Base-by-base conservation (phyloP, 192 early-diverging fungal species). In the Dimargaris verticillata region DNA sequence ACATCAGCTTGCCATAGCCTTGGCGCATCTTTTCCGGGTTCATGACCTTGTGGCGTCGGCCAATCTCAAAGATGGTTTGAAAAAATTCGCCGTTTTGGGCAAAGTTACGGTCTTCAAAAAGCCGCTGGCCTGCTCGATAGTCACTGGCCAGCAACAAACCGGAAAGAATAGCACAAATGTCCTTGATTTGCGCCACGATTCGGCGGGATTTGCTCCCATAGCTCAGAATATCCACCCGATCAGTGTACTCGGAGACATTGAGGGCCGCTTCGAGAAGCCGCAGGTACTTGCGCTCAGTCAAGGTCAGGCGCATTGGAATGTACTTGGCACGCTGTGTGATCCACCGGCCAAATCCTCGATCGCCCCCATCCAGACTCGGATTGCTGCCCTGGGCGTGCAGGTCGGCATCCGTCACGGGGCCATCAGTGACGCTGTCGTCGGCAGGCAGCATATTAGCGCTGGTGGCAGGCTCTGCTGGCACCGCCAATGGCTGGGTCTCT, bases 1-100 rank as follows among this genome's bases (percentile, higher is more conserved):
- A 95, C 79, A 96, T 85, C 53, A 98, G 74, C 69, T 98, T 98
- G 50, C 95, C 95, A 68, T 98, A 98, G 25, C 88, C 88, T 60
- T 79, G 74, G 59, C 95, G 78, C 92, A 98, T 96, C 70, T 93
- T 92, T 66, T 98, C 95, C 0, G 95, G 95, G 64, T 91, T 88
- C 85, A 87, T 88, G 66, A 89, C 86, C 72, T 91, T 91, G 68
- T 91, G 85, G 53, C 89, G 80, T 60, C 89, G 76, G 26, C 79
- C 79, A 29, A 80, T 74, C 69, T 80, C 79, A 61, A 80, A 80
- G 20, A 91, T 77, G 42, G 72, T 74, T 61, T 87, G 84, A 68
- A 81, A 91, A 50, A 89, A 89, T 41, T 83, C 81, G 44, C 82
- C 82, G 67, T 91, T 89, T 41, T 86, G 81, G 49, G 78, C 85